Evolutionary conservation across 2,329 filamentous ascomycete species (phyloP), one percentile per base, ranked within the genome.

Genomic region (Peltaster fructicola): DNA sequence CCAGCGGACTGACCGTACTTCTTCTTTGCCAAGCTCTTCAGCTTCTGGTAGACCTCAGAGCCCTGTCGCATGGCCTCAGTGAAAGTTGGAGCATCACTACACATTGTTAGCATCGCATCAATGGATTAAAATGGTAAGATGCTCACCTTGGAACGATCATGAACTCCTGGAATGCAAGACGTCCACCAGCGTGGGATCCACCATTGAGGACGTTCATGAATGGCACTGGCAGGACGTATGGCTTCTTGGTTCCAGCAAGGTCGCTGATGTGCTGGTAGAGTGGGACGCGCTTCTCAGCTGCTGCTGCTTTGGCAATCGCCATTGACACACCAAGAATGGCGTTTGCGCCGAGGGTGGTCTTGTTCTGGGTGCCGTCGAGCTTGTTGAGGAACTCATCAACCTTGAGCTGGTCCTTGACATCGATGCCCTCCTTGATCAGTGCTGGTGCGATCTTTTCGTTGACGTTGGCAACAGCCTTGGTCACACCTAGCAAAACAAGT

Each of bases 1-100:
- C 85, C 88, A 40, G 88, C 88, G 38, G 88, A 93, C 62, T 92
- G 85, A 53, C 88, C 88, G 57, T 98, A 98, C 70, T 80, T 88
- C 79, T 93, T 88, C 79, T 95, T 95, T 56, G 88, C 84, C 35
- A 95, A 72, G 47, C 67, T 49, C 77, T 98, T 98, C 48, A 98
- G 78, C 61, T 79, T 77, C 61, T 95, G 85, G 75, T 98, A 98
- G 48, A 93, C 82, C 63, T 98, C 88, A 46, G 85, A 62, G 57
- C 88, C 88, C 62, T 91, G 81, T 56, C 85, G 84, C 63, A 98
- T 74, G 52, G 76, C 88, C 68, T 98, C 88, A 44, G 74, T 72
- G 73, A 98, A 98, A 36, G 78, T 74, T 33, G 82, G 75, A 41
- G 88, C 88, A 36, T 72, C 65, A 43, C 75, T 81, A 34, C 31